A percentile compares a stretch with the other conserved stretches of the same genome.
These are phyloP conservation scores for Tubosaeta sp. DNA, from an alignment of 768 basidiomycete species.

Conservation along the genomic window DNA sequence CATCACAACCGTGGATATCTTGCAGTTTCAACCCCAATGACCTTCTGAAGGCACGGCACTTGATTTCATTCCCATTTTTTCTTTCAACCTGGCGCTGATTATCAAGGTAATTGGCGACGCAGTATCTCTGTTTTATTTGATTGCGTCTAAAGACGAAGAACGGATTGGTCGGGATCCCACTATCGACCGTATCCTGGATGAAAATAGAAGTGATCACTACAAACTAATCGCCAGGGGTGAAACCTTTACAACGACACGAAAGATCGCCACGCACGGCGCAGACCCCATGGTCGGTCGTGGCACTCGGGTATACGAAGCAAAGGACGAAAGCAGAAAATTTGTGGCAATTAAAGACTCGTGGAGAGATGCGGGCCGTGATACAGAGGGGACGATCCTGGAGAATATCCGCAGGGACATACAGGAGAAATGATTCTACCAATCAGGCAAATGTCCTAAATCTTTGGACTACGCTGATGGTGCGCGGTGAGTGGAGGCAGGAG, in stretches of 20 bases:
- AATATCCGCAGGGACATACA: neutral
- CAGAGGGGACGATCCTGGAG: neutral
- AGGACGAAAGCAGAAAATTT: neutral
- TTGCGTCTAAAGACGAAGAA: neutral
- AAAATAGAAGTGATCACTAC: neutral
- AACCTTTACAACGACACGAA: neutral
- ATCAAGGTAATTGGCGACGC: conserved; percentile 1
- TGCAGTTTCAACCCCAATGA: neutral
- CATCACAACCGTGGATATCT: neutral
- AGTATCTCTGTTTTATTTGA: conserved; percentile 8
- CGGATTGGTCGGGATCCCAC: conserved; percentile 9
- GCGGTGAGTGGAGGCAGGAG: no score
- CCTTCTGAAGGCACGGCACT: neutral
- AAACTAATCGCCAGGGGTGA: neutral
- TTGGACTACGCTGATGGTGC: no score
- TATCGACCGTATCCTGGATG: neutral
- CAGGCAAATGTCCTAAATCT: no score
- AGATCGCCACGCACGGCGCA: neutral
- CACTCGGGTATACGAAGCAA: conserved; percentile 1
- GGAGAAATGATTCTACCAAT: neutral
- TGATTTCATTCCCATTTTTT: no score
- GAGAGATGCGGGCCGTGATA: neutral
- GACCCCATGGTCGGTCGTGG: neutral
- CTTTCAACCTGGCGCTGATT: neutral
- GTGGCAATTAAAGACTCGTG: conserved; percentile 11